A percentile compares a stretch with the other conserved stretches of the same genome.
phyloP scores from a whole-genome alignment of 2,329 filamentous ascomycete genomes.

The Fusarium sp. region DNA sequence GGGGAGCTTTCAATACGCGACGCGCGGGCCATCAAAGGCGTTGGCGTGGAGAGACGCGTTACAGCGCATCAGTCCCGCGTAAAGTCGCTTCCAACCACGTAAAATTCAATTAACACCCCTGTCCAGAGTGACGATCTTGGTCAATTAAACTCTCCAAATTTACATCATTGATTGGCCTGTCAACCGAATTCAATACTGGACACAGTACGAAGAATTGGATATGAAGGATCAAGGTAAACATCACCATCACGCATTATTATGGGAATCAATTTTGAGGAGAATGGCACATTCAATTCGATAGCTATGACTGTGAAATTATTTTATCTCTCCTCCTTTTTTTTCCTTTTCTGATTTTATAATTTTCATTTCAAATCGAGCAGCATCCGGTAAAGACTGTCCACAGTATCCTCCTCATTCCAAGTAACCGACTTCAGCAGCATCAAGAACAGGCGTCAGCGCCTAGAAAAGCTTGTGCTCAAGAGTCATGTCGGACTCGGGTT shows the following conservation, averaged over 20 bases:
- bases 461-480: conserved; percentile 98
- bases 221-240: background rate
- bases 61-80: conserved; percentile 38
- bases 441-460: conserved; percentile 25
- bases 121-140: background rate
- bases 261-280: conserved; percentile 26
- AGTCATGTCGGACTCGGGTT: conserved; percentile 99
- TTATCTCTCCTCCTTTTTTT: conserved; percentile 36
- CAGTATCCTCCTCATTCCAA: conserved; percentile 8
- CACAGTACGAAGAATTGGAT: background rate
- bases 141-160: background rate
- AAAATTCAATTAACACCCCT: conserved; percentile 16
- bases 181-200: background rate
- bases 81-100: conserved; percentile 6
- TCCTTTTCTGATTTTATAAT: conserved; percentile 1
- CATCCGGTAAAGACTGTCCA: conserved; percentile 35
- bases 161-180: conserved; percentile 10
- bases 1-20: conserved; percentile 48
- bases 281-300: conserved; percentile 41
- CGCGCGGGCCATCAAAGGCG: conserved; percentile 44
- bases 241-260: background rate
- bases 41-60: conserved; percentile 44
- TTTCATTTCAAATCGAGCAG: conserved; percentile 8
- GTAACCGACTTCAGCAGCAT: background rate
- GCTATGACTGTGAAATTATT: conserved; percentile 35